A percentile compares a stretch with the other conserved stretches of the same genome.
phyloP scores from a whole-genome alignment of 2,329 filamentous ascomycete species.

The Aspergillus niger region DNA sequence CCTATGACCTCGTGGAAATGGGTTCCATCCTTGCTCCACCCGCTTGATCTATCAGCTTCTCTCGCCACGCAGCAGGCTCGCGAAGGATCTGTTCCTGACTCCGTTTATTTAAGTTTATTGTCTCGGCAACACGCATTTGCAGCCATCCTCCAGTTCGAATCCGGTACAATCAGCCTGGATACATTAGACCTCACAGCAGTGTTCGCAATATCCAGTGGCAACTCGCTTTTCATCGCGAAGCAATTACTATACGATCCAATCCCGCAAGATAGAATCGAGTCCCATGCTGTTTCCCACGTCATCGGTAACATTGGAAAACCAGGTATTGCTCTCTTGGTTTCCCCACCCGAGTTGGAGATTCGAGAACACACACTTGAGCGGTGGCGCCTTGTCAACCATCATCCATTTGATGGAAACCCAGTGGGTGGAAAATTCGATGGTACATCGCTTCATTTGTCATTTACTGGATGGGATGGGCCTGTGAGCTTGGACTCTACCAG shows the following conservation, averaged over 20 bases:
- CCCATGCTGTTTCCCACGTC: conserved; percentile 7
- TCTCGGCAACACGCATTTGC: conserved; percentile 10
- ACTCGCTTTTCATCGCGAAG: conserved; percentile 13
- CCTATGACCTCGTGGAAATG: not conserved
- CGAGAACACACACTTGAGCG: conserved; percentile 10
- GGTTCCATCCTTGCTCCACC: not conserved
- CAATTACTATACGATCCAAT: conserved; percentile 8
- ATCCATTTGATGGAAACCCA: conserved; percentile 7
- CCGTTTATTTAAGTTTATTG: not conserved
- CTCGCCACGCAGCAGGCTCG: conserved; percentile 1
- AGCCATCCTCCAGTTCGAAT: conserved; percentile 7
- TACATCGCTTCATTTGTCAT: conserved; percentile 12
- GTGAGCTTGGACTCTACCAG: conserved; percentile 6
- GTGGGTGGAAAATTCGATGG: conserved; percentile 5
- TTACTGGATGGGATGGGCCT: conserved; percentile 14
- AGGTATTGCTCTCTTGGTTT: conserved; percentile 8
- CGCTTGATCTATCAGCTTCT: not conserved
- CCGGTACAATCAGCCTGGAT: not conserved
- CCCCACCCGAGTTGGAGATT: not conserved
- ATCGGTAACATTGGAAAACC: conserved; percentile 11
- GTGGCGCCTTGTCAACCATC: conserved; percentile 13
- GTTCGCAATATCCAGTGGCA: conserved; percentile 7
- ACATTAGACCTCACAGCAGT: not conserved
- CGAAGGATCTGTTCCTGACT: not conserved
- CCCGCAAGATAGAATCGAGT: not conserved